Percentiles rank a stretch among this genome's conserved stretches.
Conservation (phyloP, 345 rosid genomes). For the Salix udensis region DNA sequence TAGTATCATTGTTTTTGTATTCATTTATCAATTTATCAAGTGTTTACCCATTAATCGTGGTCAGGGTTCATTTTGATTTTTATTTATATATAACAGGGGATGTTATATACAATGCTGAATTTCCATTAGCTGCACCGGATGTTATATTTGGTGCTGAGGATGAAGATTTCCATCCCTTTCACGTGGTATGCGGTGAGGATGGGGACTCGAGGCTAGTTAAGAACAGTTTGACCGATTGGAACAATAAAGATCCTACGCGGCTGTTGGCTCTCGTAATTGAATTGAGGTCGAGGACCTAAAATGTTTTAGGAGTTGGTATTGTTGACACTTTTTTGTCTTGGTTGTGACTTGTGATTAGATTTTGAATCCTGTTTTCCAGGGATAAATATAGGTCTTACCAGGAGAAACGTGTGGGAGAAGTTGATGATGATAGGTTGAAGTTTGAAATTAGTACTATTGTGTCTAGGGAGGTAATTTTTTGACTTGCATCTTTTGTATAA, state of each 20-base stretch:
- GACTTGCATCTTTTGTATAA: background rate
- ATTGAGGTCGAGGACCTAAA: constrained; percentile 48
- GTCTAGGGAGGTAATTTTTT: constrained; percentile 67
- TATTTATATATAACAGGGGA: constrained; percentile 56
- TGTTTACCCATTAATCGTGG: background rate
- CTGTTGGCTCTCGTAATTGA: constrained; percentile 63
- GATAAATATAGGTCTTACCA: constrained; percentile 60
- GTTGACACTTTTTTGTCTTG: background rate
- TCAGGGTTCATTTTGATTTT: background rate
- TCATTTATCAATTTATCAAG: background rate
- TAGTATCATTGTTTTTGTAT: constrained; percentile 19
- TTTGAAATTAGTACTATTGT: constrained; percentile 87
- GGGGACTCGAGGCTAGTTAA: constrained; percentile 25
- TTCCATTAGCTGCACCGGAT: constrained; percentile 69
- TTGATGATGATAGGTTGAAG: constrained; percentile 79
- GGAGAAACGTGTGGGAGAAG: constrained; percentile 58
- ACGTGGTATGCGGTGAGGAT: constrained; percentile 22
- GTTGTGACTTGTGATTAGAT: background rate
- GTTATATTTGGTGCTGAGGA: constrained; percentile 78
- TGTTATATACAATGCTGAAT: constrained; percentile 75
- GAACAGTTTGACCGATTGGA: constrained; percentile 61
- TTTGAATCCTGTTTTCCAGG: constrained; percentile 35
- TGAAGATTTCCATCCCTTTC: constrained; percentile 66
- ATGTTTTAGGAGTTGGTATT: constrained; percentile 2
- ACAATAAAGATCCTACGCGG: constrained; percentile 55